These are phyloP conservation scores for Aureoboletus auriporus DNA, from an alignment of 768 basidiomycete genomes.

Conservation along the genomic window DNA sequence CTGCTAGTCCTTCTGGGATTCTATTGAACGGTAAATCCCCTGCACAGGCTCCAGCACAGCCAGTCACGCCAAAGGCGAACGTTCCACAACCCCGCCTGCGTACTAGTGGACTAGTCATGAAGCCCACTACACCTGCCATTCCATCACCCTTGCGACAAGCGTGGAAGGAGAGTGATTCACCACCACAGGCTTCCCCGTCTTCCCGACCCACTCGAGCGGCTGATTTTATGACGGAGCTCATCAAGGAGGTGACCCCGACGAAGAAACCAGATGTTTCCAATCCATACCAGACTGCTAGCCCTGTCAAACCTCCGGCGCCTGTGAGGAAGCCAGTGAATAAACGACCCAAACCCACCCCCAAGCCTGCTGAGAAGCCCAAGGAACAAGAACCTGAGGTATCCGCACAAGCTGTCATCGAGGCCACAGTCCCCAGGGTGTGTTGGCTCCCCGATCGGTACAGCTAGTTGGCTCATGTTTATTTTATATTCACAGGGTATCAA, in stretches of 20 bases:
- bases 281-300: conserved; percentile 73
- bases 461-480: conserved; percentile 7
- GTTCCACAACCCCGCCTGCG: conserved; percentile 35
- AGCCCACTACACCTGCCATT: conserved; percentile 57
- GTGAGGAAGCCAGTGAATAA: conserved; percentile 38
- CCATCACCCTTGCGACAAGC: conserved; percentile 77
- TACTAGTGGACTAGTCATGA: conserved; percentile 35
- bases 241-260: conserved; percentile 65
- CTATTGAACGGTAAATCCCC: conserved; percentile 24
- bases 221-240: conserved; percentile 62
- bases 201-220: conserved; percentile 59
- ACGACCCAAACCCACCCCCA: conserved; percentile 33
- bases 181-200: conserved; percentile 30
- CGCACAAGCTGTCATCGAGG: conserved; percentile 71
- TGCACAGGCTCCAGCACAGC: conserved; percentile 22
- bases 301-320: conserved; percentile 49
- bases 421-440: conserved; percentile 68
- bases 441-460: not conserved
- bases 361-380: conserved; percentile 31
- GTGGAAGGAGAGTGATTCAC: conserved; percentile 50
- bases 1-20: conserved; percentile 24
- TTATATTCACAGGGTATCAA: conserved; percentile 58
- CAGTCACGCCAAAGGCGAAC: conserved; percentile 26
- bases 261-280: conserved; percentile 68
- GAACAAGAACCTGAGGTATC: conserved; percentile 35